Evolutionary conservation across 2,329 filamentous ascomycete genomes (phyloP), one percentile per base, ranked within the genome.

Genomic region (Fusarium pseudocircinatum): DNA sequence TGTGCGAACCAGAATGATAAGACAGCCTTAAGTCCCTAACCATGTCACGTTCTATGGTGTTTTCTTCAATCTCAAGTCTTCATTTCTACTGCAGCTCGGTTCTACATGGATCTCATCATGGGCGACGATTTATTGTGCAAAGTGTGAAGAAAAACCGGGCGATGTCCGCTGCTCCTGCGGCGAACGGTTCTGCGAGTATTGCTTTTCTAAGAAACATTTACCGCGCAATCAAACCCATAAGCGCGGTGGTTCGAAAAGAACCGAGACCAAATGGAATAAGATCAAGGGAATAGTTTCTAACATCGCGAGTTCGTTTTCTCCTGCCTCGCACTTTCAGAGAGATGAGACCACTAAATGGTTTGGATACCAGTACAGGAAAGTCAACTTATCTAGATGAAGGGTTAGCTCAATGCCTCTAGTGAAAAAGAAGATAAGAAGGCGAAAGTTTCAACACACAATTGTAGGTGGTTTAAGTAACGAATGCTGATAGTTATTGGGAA

Each of bases 401-500:
- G 6, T 34, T 4, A 26, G 9, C 15, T 22, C 0, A 16, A 12
- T 28, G 26, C 26, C 22, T 9, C 14, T 1, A 30, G 7, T 2
- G 10, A 16, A 14, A 7, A 3, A 8, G 2, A 5, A 3, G 3
- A 6, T 13, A 18, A 2, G 0, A 6, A 12, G 9, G 1, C 10
- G 2, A 9, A 4, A 6, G 7, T 3, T 16, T 6, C 4, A 3
- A 4, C 10, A n/a, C 30, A 49, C 46, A 1, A 12, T 16, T 47
- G 6, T 11, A 28, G 9, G 8, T 15, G 26, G 4, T 28, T 28
- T 28, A 28, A 28, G 26, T 28, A 28, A 28, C 26, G 26, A 28
- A 28, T 28, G 26, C 26, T 28, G 26, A 28, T 5, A 28, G 26
- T 28, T 28, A 28, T 28, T 28, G 26, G 4, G 26, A 28, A 28